Evolutionary conservation across 257 asterid species (phyloP).

Genomic region (Prunella vulgaris): DNA sequence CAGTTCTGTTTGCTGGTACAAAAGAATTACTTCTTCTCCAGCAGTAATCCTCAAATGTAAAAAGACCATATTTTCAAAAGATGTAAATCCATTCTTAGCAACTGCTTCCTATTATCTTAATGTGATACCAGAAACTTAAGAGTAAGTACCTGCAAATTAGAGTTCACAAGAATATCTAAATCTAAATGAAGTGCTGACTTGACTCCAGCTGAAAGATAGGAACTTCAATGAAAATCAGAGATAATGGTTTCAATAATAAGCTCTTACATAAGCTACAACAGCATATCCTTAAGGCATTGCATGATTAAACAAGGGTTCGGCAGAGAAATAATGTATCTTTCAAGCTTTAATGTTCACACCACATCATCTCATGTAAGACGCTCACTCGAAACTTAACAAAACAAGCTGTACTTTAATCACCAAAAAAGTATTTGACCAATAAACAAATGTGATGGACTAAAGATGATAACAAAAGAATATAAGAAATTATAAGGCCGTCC

Average conservation of each 20-base stretch:
- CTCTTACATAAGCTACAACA: background rate
- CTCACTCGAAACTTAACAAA: background rate
- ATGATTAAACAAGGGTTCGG: too few species aligned
- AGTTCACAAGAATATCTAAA: background rate
- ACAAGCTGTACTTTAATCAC: background rate
- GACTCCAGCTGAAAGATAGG: background rate
- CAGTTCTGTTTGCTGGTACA: background rate
- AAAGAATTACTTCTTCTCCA: background rate
- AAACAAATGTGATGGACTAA: background rate
- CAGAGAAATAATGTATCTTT: background rate
- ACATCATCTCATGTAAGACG: background rate
- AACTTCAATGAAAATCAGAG: background rate
- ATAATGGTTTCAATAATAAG: background rate
- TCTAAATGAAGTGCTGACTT: background rate
- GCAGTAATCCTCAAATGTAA: background rate
- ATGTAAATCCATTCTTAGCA: constrained; percentile 1
- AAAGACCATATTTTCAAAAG: background rate
- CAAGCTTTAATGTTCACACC: constrained; percentile 5
- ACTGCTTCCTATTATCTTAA: constrained; percentile 5
- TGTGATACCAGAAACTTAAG: background rate
- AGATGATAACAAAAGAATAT: background rate
- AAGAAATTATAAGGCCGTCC: background rate
- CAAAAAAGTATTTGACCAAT: background rate
- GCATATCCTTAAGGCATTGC: background rate
- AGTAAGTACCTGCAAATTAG: too few species aligned